Conservation (phyloP, 805 yeast species). For the Metschnikowia bowlesiae region DNA sequence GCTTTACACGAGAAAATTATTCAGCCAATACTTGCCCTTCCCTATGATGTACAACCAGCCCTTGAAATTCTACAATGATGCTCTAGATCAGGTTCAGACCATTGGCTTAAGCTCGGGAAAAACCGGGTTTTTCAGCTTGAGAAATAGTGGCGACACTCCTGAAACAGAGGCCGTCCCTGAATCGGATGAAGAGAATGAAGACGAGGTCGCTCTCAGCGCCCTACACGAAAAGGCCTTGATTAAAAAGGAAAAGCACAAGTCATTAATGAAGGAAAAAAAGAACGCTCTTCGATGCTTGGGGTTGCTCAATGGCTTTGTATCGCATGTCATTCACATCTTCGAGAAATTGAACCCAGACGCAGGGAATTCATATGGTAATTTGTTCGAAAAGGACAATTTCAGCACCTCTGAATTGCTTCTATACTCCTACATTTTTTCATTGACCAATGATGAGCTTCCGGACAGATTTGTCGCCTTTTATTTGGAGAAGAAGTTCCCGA, state of each 20-base stretch:
- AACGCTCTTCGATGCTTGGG: slow-evolving; percentile 31
- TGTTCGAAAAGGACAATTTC: slow-evolving; percentile 14
- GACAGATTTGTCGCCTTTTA: slow-evolving; percentile 38
- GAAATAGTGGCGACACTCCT: slow-evolving; percentile 15
- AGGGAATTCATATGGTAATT: slow-evolving; percentile 14
- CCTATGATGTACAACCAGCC: slow-evolving; percentile 76
- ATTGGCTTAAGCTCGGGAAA: slow-evolving; percentile 28
- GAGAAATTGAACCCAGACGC: slow-evolving; percentile 13
- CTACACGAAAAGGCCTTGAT: slow-evolving; percentile 36
- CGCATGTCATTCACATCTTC: slow-evolving; percentile 15
- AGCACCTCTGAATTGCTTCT: slow-evolving; percentile 36
- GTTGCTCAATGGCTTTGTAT: slow-evolving; percentile 21
- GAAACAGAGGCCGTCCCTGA: slow-evolving; percentile 30
- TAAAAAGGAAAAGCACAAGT: slow-evolving; percentile 29
- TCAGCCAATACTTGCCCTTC: slow-evolving; percentile 54
- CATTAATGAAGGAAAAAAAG: slow-evolving; percentile 27
- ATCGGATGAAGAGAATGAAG: slow-evolving; percentile 16
- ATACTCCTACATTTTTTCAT: slow-evolving; percentile 33
- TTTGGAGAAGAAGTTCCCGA: slow-evolving; percentile 28
- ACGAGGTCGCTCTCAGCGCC: slow-evolving; percentile 29
- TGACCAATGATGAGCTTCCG: slow-evolving; percentile 33
- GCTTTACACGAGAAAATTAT: slow-evolving; percentile 51
- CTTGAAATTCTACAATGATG: slow-evolving; percentile 36
- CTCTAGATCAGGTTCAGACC: slow-evolving; percentile 29
- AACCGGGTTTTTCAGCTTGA: slow-evolving; percentile 28